These are phyloP conservation scores for Beauveria asiatica DNA, from an alignment of 2,329 filamentous ascomycete species.

Conservation along the genomic window DNA sequence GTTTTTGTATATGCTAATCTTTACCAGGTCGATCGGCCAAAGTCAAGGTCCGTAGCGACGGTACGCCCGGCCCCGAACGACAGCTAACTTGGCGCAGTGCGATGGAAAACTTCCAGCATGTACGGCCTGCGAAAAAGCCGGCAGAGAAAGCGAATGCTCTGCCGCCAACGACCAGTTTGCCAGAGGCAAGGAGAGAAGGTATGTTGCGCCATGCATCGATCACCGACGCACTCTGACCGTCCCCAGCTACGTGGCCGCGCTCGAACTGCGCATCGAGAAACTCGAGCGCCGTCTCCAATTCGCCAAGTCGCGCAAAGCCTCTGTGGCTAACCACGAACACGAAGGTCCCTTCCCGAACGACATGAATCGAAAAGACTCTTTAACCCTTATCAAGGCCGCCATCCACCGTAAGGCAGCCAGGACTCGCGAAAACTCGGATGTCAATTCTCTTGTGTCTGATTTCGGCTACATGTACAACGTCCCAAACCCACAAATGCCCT, in stretches of 20 bases:
- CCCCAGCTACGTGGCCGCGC: conserved; percentile 75
- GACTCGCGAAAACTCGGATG: conserved; percentile 69
- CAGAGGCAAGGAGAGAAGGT: conserved; percentile 87
- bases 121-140: conserved; percentile 88
- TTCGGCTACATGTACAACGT: conserved; percentile 74
- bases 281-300: conserved; percentile 70
- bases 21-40: conserved; percentile 71
- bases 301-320: conserved; percentile 62
- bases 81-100: conserved; percentile 43
- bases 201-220: neutral
- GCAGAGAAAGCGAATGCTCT: conserved; percentile 78
- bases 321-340: conserved; percentile 56
- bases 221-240: conserved; percentile 11
- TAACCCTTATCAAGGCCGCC: conserved; percentile 52
- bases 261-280: conserved; percentile 86
- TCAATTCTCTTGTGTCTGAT: conserved; percentile 86
- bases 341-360: conserved; percentile 33
- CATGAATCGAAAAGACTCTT: conserved; percentile 54
- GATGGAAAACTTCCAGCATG: conserved; percentile 94
- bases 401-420: conserved; percentile 58
- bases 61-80: neutral
- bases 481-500: too few species aligned
- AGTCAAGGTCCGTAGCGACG: conserved; percentile 57
- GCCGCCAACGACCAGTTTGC: conserved; percentile 95
- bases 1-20: conserved; percentile 5